Evolutionary conservation across 805 yeast species (phyloP), one percentile per base, ranked within the genome.

Genomic region (Ogataea degrootiae): DNA sequence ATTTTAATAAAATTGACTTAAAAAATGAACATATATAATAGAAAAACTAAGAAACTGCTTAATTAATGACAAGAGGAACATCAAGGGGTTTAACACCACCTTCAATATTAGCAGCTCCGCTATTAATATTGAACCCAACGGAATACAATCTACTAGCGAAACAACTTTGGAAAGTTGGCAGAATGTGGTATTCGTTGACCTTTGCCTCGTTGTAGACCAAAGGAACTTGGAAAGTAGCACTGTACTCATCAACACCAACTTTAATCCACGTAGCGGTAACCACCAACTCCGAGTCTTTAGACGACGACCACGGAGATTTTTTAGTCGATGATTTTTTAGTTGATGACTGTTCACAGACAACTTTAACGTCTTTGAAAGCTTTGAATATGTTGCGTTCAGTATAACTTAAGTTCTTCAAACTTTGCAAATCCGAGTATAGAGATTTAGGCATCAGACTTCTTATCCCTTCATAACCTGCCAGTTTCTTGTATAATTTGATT

Each of bases 111-210:
- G 12, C 31, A 9, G 12, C 31, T 16, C 48, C 54, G 16, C 47
- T 45, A 6, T 48, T 37, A 14, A 57, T 37, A 2, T 46, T 46
- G 6, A 61, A 42, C 6, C 31, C 31, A 23, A 62, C 17, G 49
- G 77, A 71, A 59, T 84, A 83, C 16, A 75, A 61, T 58, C 89
- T 71, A 4, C 83, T 75, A n/a, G 82, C 69, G 46, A 79, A 63
- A 62, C 89, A 84, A 43, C 74, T 75, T 54, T 83, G 87, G 61
- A 83, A 83, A 46, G 74, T 74, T 1, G 89, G 89, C 16, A 80
- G 60, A 46, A 84, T 60, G 1, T 82, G 79, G 42, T 76, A 72
- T 42, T 65, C 66, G 36, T 75, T 69, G 41, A 73, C 70, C 5
- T 34, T 31, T 15, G 48, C 44, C 14, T 42, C 42, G 9, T 38